Evolutionary conservation across 164 flowering plant species (phyloP), one percentile per base, ranked within the genome.

Genomic region (Chimonanthus praecox): DNA sequence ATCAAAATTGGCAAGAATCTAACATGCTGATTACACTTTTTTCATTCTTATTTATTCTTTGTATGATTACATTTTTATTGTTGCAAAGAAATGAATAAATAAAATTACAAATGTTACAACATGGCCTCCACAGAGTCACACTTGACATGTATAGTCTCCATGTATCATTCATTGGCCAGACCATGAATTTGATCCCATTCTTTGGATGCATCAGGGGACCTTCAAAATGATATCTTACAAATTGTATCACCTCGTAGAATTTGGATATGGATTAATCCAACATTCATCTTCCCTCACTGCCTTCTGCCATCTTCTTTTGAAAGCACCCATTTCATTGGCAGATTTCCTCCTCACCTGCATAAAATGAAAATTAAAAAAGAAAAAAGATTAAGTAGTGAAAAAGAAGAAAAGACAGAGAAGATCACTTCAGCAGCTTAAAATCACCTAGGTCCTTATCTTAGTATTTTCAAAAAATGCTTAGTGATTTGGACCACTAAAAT

Each of bases 331-430:
- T 72, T 95, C 98, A 33, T 69, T 69, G 68, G 67, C 88, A 3
- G 99, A 93, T 69, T 84, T 90, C 71, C 71, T 78, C 77, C 99
- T 86, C 49, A 95, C 97, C 98, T 94, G 88, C 73, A 82, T 3
- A 50, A 20, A 5, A 0, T 68, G 61, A 11, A 15, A 16, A 45
- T 11, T 33, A 5, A 46, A 68, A 18, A 54, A 63, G n/a, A 69
- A 6, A 11, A 7, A 44, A 15, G 18, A 67, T 4, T 15, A 43
- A 18, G 8, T 6, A 49, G 43, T 43, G 47, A 18, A 15, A 51
- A 51, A 54, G 49, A n/a, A 8, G 54, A 58, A 46, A 72, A 66
- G 67, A 54, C 7, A 43, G 62, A 21, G 51, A n/a, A n/a, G 4
- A 7, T 43, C 45, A 51, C n/a, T 45, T n/a, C 6, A 21, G n/a